Base-by-base conservation (phyloP, 257 asterid genomes). In the Verbena officinalis region DNA sequence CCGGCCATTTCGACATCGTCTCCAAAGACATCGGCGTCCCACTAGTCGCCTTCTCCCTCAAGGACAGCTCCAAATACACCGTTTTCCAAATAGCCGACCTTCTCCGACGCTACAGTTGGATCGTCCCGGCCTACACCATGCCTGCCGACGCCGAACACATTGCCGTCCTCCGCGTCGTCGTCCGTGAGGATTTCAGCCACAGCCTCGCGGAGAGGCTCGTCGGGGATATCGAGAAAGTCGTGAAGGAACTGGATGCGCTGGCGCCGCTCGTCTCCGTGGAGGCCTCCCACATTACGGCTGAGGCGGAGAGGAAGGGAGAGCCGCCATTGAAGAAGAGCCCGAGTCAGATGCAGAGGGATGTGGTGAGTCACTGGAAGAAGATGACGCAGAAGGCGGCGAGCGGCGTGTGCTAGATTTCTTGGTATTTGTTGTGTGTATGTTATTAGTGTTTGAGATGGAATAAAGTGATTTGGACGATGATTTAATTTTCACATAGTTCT, bases 91-190 rank as follows among this genome's bases (percentile, higher is more conserved):
- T 81, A 21, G 68, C 88, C 42, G 84, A 81, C 43, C 69, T 68
- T 1, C 80, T 84, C 17, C 74, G 84, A 72, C 79, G 79, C 64
- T 84, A 74, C 10, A 88, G 88, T 53, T 84, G 88, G 90, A 81
- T 84, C 4, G 77, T 84, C 22, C 90, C 85, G 0, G 90, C 90
- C 0, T 84, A 84, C 70, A 79, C 88, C 20, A 78, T 84, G 86
- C 91, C 88, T 8, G 67, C 86, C 0, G 75, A 81, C 44, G 88
- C 88, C 0, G 79, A 84, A 38, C 80, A 79, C 64, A 11, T 84
- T n/a, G 78, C 83, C 0, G 77, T 79, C 13, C 77, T 84, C 4
- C 82, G 91, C 0, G 81, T 75, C 12, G 91, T 84, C 17, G 31
- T 84, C 9, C 54, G 84, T 9, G 86, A 81, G 62, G 91, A 81